Conservation (phyloP, 148 eudicot genomes). For the Linanthus parryae region DNA sequence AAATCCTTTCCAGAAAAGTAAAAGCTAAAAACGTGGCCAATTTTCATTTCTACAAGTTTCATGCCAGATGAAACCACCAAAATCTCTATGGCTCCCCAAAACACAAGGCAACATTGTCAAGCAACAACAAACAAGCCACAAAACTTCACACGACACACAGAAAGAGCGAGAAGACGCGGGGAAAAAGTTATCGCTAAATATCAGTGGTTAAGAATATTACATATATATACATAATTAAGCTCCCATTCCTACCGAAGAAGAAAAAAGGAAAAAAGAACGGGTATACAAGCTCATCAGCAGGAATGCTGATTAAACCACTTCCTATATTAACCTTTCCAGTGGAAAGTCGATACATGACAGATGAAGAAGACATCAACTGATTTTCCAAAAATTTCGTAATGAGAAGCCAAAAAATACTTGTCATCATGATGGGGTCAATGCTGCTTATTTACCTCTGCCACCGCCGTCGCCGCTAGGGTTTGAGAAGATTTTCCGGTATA, state of each 20-base stretch:
- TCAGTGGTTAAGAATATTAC: conserved; percentile 12
- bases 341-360: conserved; percentile 6
- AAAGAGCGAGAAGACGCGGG: too few species aligned
- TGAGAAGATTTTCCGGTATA: not conserved
- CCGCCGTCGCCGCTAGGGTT: conserved; percentile 1
- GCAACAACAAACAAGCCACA: too few species aligned
- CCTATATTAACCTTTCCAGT: conserved; percentile 10
- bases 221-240: conserved; percentile 22
- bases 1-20: too few species aligned
- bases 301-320: conserved; percentile 7
- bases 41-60: too few species aligned
- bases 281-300: conserved; percentile 11
- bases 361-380: conserved; percentile 9
- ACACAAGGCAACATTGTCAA: too few species aligned
- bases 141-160: too few species aligned
- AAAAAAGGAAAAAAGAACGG: conserved; percentile 8
- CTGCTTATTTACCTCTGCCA: not conserved
- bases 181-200: too few species aligned
- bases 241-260: conserved; percentile 9
- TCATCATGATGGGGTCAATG: conserved; percentile 2
- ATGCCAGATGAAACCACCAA: too few species aligned
- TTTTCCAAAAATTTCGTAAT: conserved; percentile 8
- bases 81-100: too few species aligned
- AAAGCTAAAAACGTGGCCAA: too few species aligned
- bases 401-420: conserved; percentile 1